These are phyloP conservation scores for Cercospora sp. DNA, from an alignment of 2,329 filamentous ascomycete species.

Conservation along the genomic window DNA sequence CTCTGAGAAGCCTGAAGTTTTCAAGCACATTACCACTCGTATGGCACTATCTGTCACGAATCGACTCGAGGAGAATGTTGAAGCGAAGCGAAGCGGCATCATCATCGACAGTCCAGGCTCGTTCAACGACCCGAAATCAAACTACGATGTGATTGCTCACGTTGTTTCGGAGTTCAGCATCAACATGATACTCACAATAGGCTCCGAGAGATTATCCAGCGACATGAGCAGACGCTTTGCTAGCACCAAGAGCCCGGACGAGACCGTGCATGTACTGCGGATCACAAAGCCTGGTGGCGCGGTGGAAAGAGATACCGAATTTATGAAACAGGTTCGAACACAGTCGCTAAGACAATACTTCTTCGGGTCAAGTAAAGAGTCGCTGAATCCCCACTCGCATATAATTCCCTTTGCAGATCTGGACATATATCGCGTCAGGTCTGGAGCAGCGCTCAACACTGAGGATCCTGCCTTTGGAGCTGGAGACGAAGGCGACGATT, in stretches of 20 bases:
- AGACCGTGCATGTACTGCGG: conserved; percentile 71
- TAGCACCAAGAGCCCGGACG: conserved; percentile 52
- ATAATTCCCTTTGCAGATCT: conserved; percentile 75
- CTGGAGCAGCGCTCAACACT: conserved; percentile 19
- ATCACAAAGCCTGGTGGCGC: conserved; percentile 85
- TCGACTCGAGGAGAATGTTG: conserved; percentile 72
- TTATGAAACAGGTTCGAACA: conserved; percentile 72
- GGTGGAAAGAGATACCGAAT: conserved; percentile 70
- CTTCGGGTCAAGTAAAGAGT: conserved; percentile 71
- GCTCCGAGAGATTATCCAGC: conserved; percentile 72
- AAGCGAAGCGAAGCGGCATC: conserved; percentile 71
- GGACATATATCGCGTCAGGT: conserved; percentile 57
- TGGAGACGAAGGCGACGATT: conserved; percentile 51
- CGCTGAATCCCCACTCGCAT: conserved; percentile 83
- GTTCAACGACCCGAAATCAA: conserved; percentile 62
- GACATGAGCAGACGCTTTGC: conserved; percentile 71
- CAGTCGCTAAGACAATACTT: conserved; percentile 88
- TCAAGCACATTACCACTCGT: conserved; percentile 70
- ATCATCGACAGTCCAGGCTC: conserved; percentile 81
- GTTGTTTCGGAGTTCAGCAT: conserved; percentile 68
- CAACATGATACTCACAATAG: conserved; percentile 78
- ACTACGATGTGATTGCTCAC: conserved; percentile 77
- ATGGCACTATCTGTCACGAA: conserved; percentile 77
- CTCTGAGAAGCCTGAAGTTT: conserved; percentile 69
- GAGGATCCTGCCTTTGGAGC: conserved; percentile 38